Conservation (phyloP, 2,329 filamentous ascomycete genomes). For the Fusarium chaquense region DNA sequence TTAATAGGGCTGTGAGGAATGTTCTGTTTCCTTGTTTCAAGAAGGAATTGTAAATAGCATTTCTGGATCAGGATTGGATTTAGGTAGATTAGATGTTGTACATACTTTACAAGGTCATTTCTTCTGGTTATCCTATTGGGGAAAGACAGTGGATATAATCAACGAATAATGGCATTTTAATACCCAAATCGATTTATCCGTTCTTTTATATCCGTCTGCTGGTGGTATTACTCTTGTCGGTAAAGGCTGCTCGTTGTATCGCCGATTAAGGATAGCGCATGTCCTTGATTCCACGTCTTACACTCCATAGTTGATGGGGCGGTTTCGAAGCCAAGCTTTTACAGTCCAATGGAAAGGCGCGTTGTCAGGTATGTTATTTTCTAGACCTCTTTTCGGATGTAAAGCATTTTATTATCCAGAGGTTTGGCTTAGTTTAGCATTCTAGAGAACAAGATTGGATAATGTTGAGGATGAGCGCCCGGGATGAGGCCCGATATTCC, state of each 20-base stretch:
- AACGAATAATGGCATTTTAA: not conserved
- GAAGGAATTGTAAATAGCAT: not conserved
- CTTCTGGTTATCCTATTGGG: too few species aligned
- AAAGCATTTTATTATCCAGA: not conserved
- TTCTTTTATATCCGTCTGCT: not conserved
- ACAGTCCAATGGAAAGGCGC: not conserved
- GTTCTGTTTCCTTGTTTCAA: conserved; percentile 11
- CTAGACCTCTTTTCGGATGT: not conserved
- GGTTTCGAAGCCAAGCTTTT: not conserved
- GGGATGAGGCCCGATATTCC: not conserved
- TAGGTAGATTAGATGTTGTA: not conserved
- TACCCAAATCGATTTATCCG: not conserved
- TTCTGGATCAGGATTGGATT: too few species aligned
- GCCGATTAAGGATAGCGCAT: not conserved
- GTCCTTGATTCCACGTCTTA: not conserved
- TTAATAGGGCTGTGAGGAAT: not conserved
- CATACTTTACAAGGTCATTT: not conserved
- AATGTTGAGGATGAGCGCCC: fast-evolving
- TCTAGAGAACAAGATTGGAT: not conserved
- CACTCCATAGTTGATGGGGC: not conserved
- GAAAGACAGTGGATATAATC: not conserved
- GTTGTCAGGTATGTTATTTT: too few species aligned
- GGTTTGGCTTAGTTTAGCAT: conserved; percentile 16
- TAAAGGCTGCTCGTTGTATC: not conserved
- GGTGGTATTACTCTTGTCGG: not conserved